Base-by-base conservation (phyloP, 306 rosid species). In the Glycyrrhiza uralensis region DNA sequence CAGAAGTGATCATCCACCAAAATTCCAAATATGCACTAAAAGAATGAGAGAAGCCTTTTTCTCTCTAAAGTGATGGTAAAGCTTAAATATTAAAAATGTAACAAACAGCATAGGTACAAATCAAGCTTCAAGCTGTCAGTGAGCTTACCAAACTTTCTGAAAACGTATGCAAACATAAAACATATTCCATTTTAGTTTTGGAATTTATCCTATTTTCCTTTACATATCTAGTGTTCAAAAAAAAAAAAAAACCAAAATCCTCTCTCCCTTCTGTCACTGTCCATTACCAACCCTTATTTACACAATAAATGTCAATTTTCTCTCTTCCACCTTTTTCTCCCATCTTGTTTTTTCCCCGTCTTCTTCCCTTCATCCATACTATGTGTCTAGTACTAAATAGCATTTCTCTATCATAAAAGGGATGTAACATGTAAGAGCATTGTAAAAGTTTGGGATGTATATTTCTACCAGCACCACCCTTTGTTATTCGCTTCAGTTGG, bases 381-480 rank as follows among this genome's bases (percentile, higher is more conserved):
- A n/a, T n/a, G n/a, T n/a, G n/a, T n/a, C n/a, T n/a, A n/a, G n/a
- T n/a, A n/a, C n/a, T n/a, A n/a, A n/a, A n/a, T n/a, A n/a, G n/a
- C n/a, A n/a, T n/a, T n/a, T n/a, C n/a, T n/a, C n/a, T n/a, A n/a
- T n/a, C n/a, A n/a, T n/a, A n/a, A n/a, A n/a, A n/a, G n/a, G n/a
- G n/a, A n/a, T n/a, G n/a, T n/a, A n/a, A n/a, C n/a, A n/a, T n/a
- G n/a, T n/a, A n/a, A n/a, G n/a, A n/a, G n/a, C n/a, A n/a, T n/a
- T n/a, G n/a, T n/a, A n/a, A n/a, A n/a, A n/a, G n/a, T n/a, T n/a
- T n/a, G n/a, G n/a, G n/a, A n/a, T n/a, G n/a, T n/a, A n/a, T n/a
- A n/a, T n/a, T n/a, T n/a, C n/a, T n/a, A 30, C 52, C 51, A 60
- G 19, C 47, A 68, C 64, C 66, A 62, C 6, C 57, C 49, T n/a